phyloP scores from a whole-genome alignment of 78 protist species.

The Dictyostelium intermedium region DNA sequence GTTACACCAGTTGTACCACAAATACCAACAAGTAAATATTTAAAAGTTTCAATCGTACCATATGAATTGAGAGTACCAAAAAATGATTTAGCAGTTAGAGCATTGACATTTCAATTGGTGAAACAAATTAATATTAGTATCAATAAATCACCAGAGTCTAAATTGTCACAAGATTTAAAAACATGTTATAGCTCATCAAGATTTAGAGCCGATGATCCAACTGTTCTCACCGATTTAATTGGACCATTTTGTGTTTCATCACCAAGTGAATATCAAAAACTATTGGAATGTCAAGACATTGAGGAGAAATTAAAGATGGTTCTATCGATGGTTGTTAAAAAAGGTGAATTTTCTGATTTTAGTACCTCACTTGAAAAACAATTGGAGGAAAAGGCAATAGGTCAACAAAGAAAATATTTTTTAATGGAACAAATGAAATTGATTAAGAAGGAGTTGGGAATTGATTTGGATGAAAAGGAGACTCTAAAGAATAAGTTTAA shows the following conservation, averaged over 20 bases:
- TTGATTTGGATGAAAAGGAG: slow-evolving; percentile 70
- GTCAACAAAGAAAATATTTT: slow-evolving; percentile 40
- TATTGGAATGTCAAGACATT: background rate
- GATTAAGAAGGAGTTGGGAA: slow-evolving; percentile 32
- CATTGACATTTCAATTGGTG: slow-evolving; percentile 34
- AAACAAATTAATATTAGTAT: background rate
- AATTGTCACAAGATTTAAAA: background rate
- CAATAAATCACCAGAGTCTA: slow-evolving; percentile 1
- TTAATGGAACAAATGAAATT: slow-evolving; percentile 52
- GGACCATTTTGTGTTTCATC: background rate
- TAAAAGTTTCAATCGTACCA: slow-evolving; percentile 2
- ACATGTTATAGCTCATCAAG: background rate
- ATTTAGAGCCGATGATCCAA: slow-evolving; percentile 16
- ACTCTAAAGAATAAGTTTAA: slow-evolving; percentile 50
- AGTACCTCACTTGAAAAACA: slow-evolving; percentile 50
- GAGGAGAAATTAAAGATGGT: slow-evolving; percentile 6
- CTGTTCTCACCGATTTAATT: background rate
- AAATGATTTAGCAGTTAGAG: background rate
- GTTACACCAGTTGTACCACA: background rate
- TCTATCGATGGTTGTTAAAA: background rate
- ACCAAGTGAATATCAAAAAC: background rate
- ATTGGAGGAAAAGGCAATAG: slow-evolving; percentile 45
- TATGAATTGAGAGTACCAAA: background rate
- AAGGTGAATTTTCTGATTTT: slow-evolving; percentile 22
- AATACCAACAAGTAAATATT: background rate